A percentile compares a stretch with the other conserved stretches of the same genome.
phyloP scores from a whole-genome alignment of 495 filamentous ascomycete species.

The Penicillium nucicola region DNA sequence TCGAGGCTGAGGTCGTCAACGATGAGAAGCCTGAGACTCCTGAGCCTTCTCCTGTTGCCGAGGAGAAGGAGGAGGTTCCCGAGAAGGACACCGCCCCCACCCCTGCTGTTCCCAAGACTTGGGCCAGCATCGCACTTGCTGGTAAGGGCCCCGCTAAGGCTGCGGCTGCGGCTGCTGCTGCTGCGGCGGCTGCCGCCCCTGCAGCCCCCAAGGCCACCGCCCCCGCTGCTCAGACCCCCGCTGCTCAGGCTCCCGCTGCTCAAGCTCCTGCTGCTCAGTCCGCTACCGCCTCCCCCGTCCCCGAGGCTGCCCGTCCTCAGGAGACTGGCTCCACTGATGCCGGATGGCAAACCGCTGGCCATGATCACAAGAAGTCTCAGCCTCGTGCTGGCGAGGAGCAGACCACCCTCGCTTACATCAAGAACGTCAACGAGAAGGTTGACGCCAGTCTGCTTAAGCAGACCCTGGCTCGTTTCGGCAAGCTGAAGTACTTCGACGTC shows the following conservation, averaged over 20 bases:
- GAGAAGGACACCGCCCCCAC: conserved; percentile 48
- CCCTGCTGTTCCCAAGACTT: conserved; percentile 70
- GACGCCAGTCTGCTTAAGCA: conserved; percentile 62
- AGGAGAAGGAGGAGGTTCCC: conserved; percentile 45
- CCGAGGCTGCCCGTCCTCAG: conserved; percentile 29
- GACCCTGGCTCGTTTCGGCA: conserved; percentile 68
- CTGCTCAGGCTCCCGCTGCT: conserved; percentile 32
- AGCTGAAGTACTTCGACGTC: conserved; percentile 83
- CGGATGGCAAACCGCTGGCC: conserved; percentile 80
- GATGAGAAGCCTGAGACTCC: conserved; percentile 52
- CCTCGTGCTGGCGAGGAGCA: conserved; percentile 63
- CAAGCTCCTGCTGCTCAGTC: conserved; percentile 34
- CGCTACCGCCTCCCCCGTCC: conserved; percentile 41
- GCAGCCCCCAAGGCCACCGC: conserved; percentile 30
- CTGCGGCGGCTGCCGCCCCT: conserved; percentile 30
- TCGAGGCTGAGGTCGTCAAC: conserved; percentile 47
- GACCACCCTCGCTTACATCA: conserved; percentile 78
- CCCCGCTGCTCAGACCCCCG: conserved; percentile 30
- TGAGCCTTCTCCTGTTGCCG: conserved; percentile 41
- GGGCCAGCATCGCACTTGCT: conserved; percentile 74
- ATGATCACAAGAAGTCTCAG: conserved; percentile 76
- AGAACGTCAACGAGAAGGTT: conserved; percentile 88
- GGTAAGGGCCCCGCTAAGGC: conserved; percentile 27
- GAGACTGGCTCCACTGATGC: conserved; percentile 47
- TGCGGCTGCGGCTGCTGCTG: conserved; percentile 25